A percentile compares a stretch with the other conserved stretches of the same genome.
Conservation (phyloP, 768 basidiomycete genomes). For the Xanthoconium purpureum region DNA sequence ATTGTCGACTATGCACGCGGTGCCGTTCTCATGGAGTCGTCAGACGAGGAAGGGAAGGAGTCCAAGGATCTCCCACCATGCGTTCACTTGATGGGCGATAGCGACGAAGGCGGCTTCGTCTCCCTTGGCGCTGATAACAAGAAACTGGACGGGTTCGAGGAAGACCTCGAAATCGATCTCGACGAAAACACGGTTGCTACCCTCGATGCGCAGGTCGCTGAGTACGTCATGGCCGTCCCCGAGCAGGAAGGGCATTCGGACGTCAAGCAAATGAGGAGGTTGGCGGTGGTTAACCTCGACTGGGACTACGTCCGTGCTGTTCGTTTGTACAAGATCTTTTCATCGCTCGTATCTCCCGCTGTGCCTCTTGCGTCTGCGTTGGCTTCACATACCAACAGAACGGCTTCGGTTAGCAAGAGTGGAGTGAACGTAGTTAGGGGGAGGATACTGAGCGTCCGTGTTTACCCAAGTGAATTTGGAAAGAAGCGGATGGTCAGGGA, state of each 20-base stretch:
- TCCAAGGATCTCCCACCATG: not conserved
- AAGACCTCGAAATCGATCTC: slow-evolving; percentile 65
- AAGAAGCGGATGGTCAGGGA: slow-evolving; percentile 81
- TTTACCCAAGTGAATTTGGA: slow-evolving; percentile 95
- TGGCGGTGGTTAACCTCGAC: slow-evolving; percentile 94
- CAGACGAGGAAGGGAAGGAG: slow-evolving; percentile 63
- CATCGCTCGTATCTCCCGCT: slow-evolving; percentile 72
- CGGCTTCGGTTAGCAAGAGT: slow-evolving; percentile 6
- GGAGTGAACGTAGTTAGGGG: slow-evolving; percentile 48
- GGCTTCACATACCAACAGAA: slow-evolving; percentile 18
- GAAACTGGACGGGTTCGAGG: slow-evolving; percentile 37
- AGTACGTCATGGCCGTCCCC: slow-evolving; percentile 48
- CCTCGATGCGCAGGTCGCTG: slow-evolving; percentile 71
- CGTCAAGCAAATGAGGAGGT: slow-evolving; percentile 53
- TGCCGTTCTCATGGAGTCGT: slow-evolving; percentile 82
- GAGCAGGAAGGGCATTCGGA: slow-evolving; percentile 43
- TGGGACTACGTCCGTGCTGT: slow-evolving; percentile 93
- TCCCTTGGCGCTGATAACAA: slow-evolving; percentile 45
- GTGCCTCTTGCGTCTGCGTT: slow-evolving; percentile 40
- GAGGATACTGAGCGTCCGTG: slow-evolving; percentile 67
- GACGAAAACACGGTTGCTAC: slow-evolving; percentile 72
- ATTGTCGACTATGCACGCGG: slow-evolving; percentile 72
- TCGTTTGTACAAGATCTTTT: slow-evolving; percentile 90
- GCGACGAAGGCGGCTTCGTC: slow-evolving; percentile 47
- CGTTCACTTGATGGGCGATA: slow-evolving; percentile 34